Percentiles rank a stretch among this genome's conserved stretches.
These are phyloP conservation scores for Cephaloascus fragrans DNA, from an alignment of 805 yeast species.

Conservation along the genomic window DNA sequence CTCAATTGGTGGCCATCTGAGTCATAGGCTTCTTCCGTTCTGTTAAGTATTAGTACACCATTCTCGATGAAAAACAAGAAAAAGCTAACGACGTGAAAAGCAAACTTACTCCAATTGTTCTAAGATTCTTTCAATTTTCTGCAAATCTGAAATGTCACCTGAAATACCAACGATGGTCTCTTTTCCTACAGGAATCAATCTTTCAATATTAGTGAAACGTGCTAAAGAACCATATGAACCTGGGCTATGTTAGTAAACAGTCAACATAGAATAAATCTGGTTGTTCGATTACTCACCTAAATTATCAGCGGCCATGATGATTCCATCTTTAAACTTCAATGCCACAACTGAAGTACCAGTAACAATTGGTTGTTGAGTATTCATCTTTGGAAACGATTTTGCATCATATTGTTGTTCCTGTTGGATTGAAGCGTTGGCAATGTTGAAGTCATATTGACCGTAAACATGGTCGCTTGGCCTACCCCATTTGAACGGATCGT, in stretches of 20 bases:
- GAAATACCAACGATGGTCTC: conserved; percentile 87
- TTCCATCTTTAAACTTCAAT: conserved; percentile 82
- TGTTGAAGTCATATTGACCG: conserved; percentile 68
- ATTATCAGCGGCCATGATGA: conserved; percentile 91
- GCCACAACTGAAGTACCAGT: conserved; percentile 96
- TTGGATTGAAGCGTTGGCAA: conserved; percentile 48
- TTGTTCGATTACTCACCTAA: conserved; percentile 31
- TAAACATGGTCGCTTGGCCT: conserved; percentile 79
- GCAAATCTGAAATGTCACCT: conserved; percentile 94
- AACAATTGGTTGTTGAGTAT: conserved; percentile 89
- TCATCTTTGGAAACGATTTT: conserved; percentile 65
- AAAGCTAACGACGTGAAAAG: not conserved
- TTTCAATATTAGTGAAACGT: conserved; percentile 75
- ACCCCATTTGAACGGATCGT: conserved; percentile 94
- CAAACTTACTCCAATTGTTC: conserved; percentile 51
- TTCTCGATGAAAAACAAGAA: too few species aligned
- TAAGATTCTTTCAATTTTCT: conserved; percentile 63
- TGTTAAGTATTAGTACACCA: not conserved
- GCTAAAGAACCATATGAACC: conserved; percentile 85
- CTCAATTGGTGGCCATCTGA: conserved; percentile 51
- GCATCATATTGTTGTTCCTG: conserved; percentile 13
- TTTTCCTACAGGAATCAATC: conserved; percentile 75
- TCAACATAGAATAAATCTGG: too few species aligned
- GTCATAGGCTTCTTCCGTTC: conserved; percentile 69
- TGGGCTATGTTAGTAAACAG: conserved; percentile 1